Evolutionary conservation across 768 basidiomycete genomes (phyloP).

Genomic region (Termitomyces sp.): DNA sequence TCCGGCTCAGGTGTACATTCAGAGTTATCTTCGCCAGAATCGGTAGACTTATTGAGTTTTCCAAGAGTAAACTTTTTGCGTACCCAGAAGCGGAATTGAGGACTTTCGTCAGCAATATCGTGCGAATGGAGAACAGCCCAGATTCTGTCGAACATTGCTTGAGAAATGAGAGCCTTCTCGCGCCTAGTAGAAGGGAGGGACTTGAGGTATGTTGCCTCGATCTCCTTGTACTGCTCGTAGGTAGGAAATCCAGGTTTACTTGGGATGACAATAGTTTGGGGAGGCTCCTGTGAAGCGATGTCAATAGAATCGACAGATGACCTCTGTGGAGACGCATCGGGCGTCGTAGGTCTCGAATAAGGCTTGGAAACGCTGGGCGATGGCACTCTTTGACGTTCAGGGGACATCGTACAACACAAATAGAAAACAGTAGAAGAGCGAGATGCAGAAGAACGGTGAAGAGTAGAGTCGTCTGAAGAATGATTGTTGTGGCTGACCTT

Average conservation of each 20-base stretch:
- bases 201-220: constrained; percentile 53
- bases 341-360: constrained; percentile 23
- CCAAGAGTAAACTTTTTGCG: constrained; percentile 71
- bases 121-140: constrained; percentile 61
- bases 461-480: background rate
- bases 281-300: background rate
- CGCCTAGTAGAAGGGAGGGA: constrained; percentile 49
- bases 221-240: constrained; percentile 50
- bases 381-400: constrained; percentile 23
- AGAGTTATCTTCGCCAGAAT: constrained; percentile 4
- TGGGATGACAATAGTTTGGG: constrained; percentile 2
- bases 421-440: constrained; percentile 3
- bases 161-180: constrained; percentile 71
- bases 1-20: background rate
- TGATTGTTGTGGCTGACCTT: background rate
- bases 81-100: constrained; percentile 81
- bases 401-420: constrained; percentile 21
- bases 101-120: constrained; percentile 38
- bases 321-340: constrained; percentile 7
- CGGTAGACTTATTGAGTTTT: constrained; percentile 20
- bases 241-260: constrained; percentile 52
- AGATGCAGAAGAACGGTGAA: background rate
- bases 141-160: constrained; percentile 64
- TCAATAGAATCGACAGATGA: constrained; percentile 7
- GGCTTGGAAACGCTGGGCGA: constrained; percentile 26